Percentiles rank a stretch among this genome's conserved stretches.
phyloP scores from a whole-genome alignment of 2,329 filamentous ascomycete species.

The Beauveria caledonica region DNA sequence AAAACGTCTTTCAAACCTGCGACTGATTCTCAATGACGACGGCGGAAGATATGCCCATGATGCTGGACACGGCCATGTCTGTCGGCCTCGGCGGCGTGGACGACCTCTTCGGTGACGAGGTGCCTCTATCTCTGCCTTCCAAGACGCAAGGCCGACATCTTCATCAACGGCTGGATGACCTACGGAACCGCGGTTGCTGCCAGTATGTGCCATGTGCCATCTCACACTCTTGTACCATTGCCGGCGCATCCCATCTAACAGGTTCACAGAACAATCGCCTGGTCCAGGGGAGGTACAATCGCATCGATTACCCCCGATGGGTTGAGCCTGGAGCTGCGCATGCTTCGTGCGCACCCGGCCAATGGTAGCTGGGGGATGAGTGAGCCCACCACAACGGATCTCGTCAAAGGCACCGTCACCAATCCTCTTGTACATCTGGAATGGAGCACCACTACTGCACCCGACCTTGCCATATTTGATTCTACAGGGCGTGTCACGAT shows the following conservation, averaged over 20 bases:
- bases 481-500: constrained; percentile 69
- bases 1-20: background rate
- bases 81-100: constrained; percentile 54
- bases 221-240: background rate
- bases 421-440: constrained; percentile 69
- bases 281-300: constrained; percentile 82
- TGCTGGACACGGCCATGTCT: constrained; percentile 35
- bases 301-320: constrained; percentile 71
- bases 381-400: constrained; percentile 56
- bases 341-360: constrained; percentile 59
- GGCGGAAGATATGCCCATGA: constrained; percentile 35
- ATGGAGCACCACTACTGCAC: constrained; percentile 65
- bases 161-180: constrained; percentile 65
- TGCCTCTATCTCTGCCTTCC: constrained; percentile 48
- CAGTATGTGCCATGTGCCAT: constrained; percentile 54
- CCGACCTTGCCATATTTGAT: constrained; percentile 79
- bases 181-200: constrained; percentile 68
- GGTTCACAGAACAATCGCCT: constrained; percentile 60
- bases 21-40: constrained; percentile 21
- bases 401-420: constrained; percentile 53
- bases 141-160: constrained; percentile 48
- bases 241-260: constrained; percentile 13
- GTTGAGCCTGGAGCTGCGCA: constrained; percentile 60
- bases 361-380: constrained; percentile 70
- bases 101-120: constrained; percentile 68